Evolutionary conservation across 345 rosid genomes (phyloP).

Genomic region (Abelmoschus esculentus): DNA sequence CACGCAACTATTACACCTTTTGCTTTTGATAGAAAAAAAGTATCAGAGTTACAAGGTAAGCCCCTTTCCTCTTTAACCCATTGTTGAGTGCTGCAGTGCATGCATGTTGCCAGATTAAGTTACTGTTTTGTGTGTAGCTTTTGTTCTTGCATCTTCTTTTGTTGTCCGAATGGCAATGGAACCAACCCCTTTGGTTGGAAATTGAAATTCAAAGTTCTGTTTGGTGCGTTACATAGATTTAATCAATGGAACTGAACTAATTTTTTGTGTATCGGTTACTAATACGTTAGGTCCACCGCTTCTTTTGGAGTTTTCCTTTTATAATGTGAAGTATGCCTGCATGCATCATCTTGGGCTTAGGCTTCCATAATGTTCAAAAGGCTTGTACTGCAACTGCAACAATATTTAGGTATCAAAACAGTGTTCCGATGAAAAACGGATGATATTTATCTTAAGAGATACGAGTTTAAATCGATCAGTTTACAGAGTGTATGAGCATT

Average conservation of each 20-base stretch:
- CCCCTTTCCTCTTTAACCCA: neutral
- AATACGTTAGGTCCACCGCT: neutral
- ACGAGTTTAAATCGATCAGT: no score
- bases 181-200: constrained; percentile 4
- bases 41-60: neutral
- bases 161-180: neutral
- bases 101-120: neutral
- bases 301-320: neutral
- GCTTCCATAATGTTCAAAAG: no score
- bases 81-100: neutral
- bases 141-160: neutral
- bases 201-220: neutral
- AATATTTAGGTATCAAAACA: no score
- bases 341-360: no score
- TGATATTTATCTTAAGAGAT: no score
- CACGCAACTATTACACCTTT: constrained; percentile 26
- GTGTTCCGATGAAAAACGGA: no score
- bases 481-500: no score
- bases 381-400: no score
- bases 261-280: neutral
- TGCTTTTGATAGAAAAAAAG: neutral
- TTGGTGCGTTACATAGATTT: constrained; percentile 8
- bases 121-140: neutral
- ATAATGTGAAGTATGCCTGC: no score
- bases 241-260: neutral